Percentiles rank a stretch among this genome's conserved stretches.
Evolutionary conservation across 352 stramenopile species (phyloP).

Genomic region (Pythium pyrilobum): DNA sequence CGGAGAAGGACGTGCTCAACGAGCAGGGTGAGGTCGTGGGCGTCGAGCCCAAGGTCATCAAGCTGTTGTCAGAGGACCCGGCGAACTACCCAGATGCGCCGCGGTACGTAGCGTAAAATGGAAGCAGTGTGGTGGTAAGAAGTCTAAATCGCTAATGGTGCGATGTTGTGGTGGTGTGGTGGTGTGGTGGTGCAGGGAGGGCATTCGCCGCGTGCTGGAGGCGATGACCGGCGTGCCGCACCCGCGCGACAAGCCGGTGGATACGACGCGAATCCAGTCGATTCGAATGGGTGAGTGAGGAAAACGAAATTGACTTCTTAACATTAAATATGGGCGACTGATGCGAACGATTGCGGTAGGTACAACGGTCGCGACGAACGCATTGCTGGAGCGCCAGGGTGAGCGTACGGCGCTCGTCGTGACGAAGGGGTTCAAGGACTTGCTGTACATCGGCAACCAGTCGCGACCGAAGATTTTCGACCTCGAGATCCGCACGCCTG

Average conservation of each 20-base stretch:
- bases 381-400: slow-evolving; percentile 95
- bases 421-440: slow-evolving; percentile 94
- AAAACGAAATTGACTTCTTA: not conserved
- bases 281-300: slow-evolving; percentile 92
- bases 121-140: too few relatives aligned
- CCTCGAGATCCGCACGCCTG: slow-evolving; percentile 90
- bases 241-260: slow-evolving; percentile 75
- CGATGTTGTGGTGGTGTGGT: too few relatives aligned
- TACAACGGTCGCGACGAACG: slow-evolving; percentile 99
- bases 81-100: slow-evolving; percentile 97
- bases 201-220: slow-evolving; percentile 94
- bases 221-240: slow-evolving; percentile 88
- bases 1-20: slow-evolving; percentile 86
- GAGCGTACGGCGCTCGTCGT: slow-evolving; percentile 93
- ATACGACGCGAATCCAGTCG: slow-evolving; percentile 90
- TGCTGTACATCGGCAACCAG: slow-evolving; percentile 98
- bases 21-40: slow-evolving; percentile 32
- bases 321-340: not conserved
- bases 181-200: slow-evolving; percentile 38
- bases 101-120: slow-evolving; percentile 62
- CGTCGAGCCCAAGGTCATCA: slow-evolving; percentile 86
- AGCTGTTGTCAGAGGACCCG: slow-evolving; percentile 97
- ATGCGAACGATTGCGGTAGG: slow-evolving; percentile 30
- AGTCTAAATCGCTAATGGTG: too few relatives aligned
- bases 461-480: slow-evolving; percentile 97